Conservation (phyloP, 2,329 filamentous ascomycete species). For the Sporothrix pallida region DNA sequence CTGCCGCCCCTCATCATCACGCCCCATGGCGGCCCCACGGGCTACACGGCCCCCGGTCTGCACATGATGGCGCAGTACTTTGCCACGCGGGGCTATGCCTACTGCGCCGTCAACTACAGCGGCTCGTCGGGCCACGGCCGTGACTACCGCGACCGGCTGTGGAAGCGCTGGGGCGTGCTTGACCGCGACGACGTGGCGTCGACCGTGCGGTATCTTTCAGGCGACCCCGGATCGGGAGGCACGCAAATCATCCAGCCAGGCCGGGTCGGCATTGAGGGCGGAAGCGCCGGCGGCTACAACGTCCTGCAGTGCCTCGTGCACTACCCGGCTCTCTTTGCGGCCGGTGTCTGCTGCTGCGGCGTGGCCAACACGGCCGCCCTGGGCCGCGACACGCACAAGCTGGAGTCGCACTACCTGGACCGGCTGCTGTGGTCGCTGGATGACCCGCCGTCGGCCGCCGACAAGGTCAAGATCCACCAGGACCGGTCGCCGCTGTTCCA, state of each 20-base stretch:
- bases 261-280: constrained; percentile 44
- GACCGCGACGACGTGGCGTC: constrained; percentile 59
- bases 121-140: constrained; percentile 59
- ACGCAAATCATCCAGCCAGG: constrained; percentile 9
- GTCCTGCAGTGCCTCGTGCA: constrained; percentile 56
- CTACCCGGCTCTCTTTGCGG: constrained; percentile 55
- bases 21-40: constrained; percentile 60
- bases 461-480: constrained; percentile 49
- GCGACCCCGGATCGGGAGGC: constrained; percentile 36
- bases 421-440: constrained; percentile 50
- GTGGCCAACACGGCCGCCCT: constrained; percentile 58
- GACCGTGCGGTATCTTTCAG: constrained; percentile 51
- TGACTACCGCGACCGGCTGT: constrained; percentile 56
- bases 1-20: constrained; percentile 57
- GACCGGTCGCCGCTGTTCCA: constrained; percentile 57
- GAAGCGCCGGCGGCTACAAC: constrained; percentile 60
- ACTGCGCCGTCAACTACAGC: constrained; percentile 57
- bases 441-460: constrained; percentile 40
- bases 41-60: constrained; percentile 51
- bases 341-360: constrained; percentile 57
- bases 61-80: constrained; percentile 56
- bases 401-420: constrained; percentile 60
- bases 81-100: constrained; percentile 60
- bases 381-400: constrained; percentile 58
- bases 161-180: constrained; percentile 56